These are phyloP conservation scores for Cladophialophora exuberans DNA, from an alignment of 2,329 filamentous ascomycete genomes.

Conservation along the genomic window DNA sequence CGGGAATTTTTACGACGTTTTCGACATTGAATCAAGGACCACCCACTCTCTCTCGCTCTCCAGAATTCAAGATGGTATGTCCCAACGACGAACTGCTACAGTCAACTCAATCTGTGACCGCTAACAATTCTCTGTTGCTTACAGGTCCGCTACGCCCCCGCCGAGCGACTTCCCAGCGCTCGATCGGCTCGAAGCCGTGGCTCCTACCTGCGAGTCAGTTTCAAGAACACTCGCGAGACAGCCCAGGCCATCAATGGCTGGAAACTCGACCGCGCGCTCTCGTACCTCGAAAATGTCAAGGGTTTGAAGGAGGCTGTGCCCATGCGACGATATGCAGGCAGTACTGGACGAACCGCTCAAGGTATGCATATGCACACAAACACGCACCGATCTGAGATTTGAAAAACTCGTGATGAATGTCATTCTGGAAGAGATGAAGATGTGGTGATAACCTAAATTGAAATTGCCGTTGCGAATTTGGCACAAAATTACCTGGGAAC, in stretches of 20 bases:
- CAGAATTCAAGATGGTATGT: slow-evolving; percentile 34
- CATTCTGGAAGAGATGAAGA: not conserved
- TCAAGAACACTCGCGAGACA: slow-evolving; percentile 99
- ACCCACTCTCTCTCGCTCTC: slow-evolving; percentile 19
- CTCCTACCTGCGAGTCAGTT: slow-evolving; percentile 97
- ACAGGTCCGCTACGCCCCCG: slow-evolving; percentile 96
- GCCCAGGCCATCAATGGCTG: slow-evolving; percentile 99
- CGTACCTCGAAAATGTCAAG: slow-evolving; percentile 98
- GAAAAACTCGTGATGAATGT: not conserved
- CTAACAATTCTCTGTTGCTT: slow-evolving; percentile 21
- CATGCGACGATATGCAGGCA: slow-evolving; percentile 96
- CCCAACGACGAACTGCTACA: not conserved
- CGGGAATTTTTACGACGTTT: no score
- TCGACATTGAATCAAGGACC: slow-evolving; percentile 27
- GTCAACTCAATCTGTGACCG: slow-evolving; percentile 1
- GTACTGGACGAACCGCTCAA: slow-evolving; percentile 95
- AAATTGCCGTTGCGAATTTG: not conserved
- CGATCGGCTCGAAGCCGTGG: slow-evolving; percentile 98
- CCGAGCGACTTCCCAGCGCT: slow-evolving; percentile 73
- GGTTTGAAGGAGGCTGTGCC: slow-evolving; percentile 97
- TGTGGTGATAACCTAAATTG: no score
- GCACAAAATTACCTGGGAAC: slow-evolving; percentile 13
- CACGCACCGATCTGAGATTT: no score
- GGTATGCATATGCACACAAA: slow-evolving; percentile 77
- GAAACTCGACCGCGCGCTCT: slow-evolving; percentile 92